Evolutionary conservation across 1,284 basidiomycete species (phyloP).

Genomic region (Lentinus polychrous): DNA sequence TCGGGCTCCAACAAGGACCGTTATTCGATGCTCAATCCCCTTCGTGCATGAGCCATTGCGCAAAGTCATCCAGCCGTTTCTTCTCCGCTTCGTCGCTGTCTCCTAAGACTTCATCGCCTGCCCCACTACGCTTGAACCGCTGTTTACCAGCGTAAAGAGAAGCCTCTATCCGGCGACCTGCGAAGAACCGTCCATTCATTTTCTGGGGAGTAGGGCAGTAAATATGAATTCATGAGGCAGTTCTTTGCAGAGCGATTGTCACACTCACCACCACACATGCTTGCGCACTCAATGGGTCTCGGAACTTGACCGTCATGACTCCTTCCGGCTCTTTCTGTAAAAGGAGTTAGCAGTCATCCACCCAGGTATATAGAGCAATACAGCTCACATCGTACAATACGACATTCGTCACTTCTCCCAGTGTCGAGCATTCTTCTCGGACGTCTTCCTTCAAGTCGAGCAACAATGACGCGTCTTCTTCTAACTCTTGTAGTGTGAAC

Average conservation of each 20-base stretch:
- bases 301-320: constrained; percentile 95
- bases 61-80: constrained; percentile 82
- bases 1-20: no score
- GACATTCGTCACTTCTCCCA: constrained; percentile 96
- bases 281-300: constrained; percentile 79
- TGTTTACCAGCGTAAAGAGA: constrained; percentile 77
- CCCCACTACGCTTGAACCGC: constrained; percentile 71
- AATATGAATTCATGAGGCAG: background rate
- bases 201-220: constrained; percentile 43
- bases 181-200: constrained; percentile 96
- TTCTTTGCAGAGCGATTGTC: background rate
- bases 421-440: constrained; percentile 82
- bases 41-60: constrained; percentile 77
- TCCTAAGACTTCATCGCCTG: constrained; percentile 49
- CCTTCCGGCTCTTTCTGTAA: constrained; percentile 87
- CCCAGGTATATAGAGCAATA: background rate
- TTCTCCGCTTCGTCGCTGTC: constrained; percentile 72
- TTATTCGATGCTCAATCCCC: constrained; percentile 41
- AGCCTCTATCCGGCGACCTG: constrained; percentile 78
- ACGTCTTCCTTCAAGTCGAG: constrained; percentile 96
- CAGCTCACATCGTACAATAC: constrained; percentile 91
- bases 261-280: constrained; percentile 78
- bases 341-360: constrained; percentile 2
- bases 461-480: constrained; percentile 81
- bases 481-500: constrained; percentile 87